Evolutionary conservation across 108 stramenopile genomes (phyloP), one percentile per base, ranked within the genome.

Genomic region (Nitzschia putrida): DNA sequence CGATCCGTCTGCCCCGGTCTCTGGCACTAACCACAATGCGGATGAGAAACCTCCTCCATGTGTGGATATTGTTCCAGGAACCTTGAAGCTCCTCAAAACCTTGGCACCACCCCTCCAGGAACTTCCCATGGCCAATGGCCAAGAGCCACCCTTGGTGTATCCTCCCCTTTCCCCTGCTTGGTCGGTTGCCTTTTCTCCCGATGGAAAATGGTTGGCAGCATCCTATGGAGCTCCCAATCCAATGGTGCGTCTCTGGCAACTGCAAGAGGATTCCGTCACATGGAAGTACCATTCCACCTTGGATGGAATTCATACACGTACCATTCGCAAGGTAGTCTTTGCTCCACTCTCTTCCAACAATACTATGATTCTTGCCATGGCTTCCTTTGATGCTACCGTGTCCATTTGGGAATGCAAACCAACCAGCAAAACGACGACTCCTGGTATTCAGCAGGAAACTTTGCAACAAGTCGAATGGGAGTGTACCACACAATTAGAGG

Each of bases 311-410:
- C 80, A 88, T 54, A 72, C 66, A 22, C 76, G 88, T 6, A 88
- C 90, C 45, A 82, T 94, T 42, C 88, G 93, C 12, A 78, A 72
- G 18, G 72, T 89, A 26, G 68, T 77, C 22, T 91, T 94, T 79
- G 84, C 88, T 14, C 93, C 93, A 8, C 66, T 80, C 4, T 64
- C 73, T 8, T 54, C 61, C 45, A 44, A 68, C 3, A 42, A 63
- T 63, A 45, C 85, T 22, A 81, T 80, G 39, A 73, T 84, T 22
- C 55, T 98, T 56, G 97, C 97, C 11, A 80, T 85, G 9, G 91
- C 93, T 2, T 88, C 88, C 9, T 99, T 99, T 76, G 97, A 98
- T 76, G 95, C 86, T 18, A 92, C 89, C 20, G 83, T 94, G 37
- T 72, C 78, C 24, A 84, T 99, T 26, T 99, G 97, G 97, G 87